Conservation (phyloP, 2,329 filamentous ascomycete genomes). For the Ilyonectria robusta region DNA sequence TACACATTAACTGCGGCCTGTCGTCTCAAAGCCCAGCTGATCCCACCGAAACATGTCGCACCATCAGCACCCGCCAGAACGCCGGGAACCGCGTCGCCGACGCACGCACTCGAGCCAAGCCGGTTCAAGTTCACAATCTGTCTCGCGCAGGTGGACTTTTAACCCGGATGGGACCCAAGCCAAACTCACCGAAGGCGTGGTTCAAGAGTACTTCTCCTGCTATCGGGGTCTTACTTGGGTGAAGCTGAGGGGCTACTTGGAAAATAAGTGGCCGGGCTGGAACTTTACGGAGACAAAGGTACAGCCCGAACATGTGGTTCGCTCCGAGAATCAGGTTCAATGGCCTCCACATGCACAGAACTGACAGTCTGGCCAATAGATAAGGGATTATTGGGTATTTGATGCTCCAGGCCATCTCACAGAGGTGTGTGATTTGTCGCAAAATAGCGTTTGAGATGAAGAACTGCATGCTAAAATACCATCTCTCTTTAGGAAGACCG, state of each 20-base stretch:
- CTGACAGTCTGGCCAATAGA: background rate
- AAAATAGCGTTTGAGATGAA: background rate
- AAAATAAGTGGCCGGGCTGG: background rate
- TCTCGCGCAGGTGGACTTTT: background rate
- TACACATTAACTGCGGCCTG: background rate
- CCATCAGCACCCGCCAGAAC: background rate
- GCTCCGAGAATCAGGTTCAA: background rate
- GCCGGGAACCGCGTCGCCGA: background rate
- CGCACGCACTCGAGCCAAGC: background rate
- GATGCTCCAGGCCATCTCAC: background rate
- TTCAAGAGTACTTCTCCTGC: background rate
- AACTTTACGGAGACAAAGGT: background rate
- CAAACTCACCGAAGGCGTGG: background rate
- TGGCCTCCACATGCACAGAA: background rate
- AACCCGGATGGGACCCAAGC: background rate
- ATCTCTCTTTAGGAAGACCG: background rate
- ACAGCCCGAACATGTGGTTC: background rate
- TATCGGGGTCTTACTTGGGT: background rate
- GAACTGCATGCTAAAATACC: background rate
- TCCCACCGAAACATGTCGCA: background rate
- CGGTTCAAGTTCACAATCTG: background rate
- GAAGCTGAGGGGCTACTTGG: slow-evolving; percentile 3
- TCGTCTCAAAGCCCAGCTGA: background rate
- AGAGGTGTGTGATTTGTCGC: background rate
- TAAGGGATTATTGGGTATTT: background rate